Percentiles rank a stretch among this genome's conserved stretches.
Evolutionary conservation across 306 rosid species (phyloP).

Genomic region (Betula pendula): DNA sequence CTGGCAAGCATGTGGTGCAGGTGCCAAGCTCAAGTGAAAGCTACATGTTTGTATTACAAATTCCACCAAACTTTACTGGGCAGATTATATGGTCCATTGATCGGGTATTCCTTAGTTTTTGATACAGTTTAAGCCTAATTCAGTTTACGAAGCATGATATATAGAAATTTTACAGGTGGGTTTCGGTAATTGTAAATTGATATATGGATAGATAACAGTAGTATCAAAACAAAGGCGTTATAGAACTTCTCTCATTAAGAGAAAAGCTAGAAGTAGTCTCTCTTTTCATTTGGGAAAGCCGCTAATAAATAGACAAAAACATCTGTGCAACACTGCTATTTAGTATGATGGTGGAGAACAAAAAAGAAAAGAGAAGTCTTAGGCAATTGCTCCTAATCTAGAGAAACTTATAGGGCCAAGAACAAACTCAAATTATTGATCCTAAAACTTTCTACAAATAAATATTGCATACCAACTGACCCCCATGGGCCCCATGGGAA

Average conservation of each 20-base stretch:
- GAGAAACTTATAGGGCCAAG: background rate
- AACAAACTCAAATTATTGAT: background rate
- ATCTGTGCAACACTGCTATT: background rate
- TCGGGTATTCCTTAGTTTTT: background rate
- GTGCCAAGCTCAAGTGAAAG: background rate
- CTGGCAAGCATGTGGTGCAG: background rate
- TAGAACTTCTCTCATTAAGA: background rate
- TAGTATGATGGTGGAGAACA: background rate
- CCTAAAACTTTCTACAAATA: background rate
- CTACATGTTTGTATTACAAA: background rate
- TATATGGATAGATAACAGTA: background rate
- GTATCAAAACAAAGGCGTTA: background rate
- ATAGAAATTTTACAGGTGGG: background rate
- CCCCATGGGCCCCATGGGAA: background rate
- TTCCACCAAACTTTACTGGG: background rate
- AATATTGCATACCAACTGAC: background rate
- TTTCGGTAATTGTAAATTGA: background rate
- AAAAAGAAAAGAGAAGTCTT: background rate
- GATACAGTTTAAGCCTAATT: background rate
- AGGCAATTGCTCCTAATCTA: background rate
- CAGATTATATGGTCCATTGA: background rate
- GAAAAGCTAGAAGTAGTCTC: background rate
- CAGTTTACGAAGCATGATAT: background rate
- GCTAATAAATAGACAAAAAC: background rate
- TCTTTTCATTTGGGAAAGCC: background rate